These are phyloP conservation scores for Oleoguttula mirabilis DNA, from an alignment of 495 filamentous ascomycete genomes.

Conservation along the genomic window DNA sequence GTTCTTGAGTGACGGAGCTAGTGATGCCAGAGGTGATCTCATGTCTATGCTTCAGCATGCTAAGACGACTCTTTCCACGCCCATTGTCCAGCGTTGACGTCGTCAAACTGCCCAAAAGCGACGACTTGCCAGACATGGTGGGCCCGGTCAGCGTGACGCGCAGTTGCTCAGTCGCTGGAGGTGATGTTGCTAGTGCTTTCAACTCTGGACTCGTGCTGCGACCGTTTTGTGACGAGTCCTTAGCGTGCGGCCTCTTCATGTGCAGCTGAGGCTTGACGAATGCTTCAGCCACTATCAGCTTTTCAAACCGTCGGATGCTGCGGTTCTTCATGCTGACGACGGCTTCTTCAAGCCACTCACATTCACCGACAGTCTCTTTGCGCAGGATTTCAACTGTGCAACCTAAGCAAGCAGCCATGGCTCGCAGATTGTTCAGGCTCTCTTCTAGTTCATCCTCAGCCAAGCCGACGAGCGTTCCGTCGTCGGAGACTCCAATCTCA, in stretches of 20 bases:
- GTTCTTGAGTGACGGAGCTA: conserved; percentile 82
- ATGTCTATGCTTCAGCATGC: conserved; percentile 84
- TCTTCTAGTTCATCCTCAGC: conserved; percentile 84
- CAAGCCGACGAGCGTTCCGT: conserved; percentile 84
- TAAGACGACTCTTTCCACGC: conserved; percentile 73
- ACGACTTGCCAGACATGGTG: conserved; percentile 89
- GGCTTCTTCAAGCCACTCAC: conserved; percentile 55
- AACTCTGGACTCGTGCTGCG: background rate
- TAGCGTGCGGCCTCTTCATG: background rate
- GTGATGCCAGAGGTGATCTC: conserved; percentile 86
- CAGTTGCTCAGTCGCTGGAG: conserved; percentile 43
- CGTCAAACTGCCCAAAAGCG: conserved; percentile 74
- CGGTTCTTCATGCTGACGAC: conserved; percentile 19
- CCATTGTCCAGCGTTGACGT: conserved; percentile 86
- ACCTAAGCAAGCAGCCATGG: conserved; percentile 85
- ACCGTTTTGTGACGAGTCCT: background rate
- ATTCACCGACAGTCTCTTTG: conserved; percentile 74
- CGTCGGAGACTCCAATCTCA: conserved; percentile 92
- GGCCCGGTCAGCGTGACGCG: conserved; percentile 84
- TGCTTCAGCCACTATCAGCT: conserved; percentile 83
- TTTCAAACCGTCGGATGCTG: conserved; percentile 34
- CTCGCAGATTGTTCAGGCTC: conserved; percentile 65
- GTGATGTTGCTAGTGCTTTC: background rate
- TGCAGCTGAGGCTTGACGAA: conserved; percentile 48
- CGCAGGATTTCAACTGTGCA: conserved; percentile 76